Conservation (phyloP, 495 filamentous ascomycete genomes). For the Sporormia fimetaria region DNA sequence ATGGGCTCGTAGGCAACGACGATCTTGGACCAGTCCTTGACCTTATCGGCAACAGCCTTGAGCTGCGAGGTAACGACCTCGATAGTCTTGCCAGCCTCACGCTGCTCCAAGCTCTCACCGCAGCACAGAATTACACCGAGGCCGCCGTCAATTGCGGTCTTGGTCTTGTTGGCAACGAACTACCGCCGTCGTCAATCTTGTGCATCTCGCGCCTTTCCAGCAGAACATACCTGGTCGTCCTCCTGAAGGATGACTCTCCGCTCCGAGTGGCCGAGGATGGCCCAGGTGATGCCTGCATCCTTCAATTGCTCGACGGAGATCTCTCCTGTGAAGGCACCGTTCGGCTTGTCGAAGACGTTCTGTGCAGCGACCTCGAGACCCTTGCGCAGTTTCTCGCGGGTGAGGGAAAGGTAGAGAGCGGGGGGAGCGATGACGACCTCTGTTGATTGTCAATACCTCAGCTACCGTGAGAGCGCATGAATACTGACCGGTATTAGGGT, state of each 20-base stretch:
- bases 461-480: background rate
- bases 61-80: conserved; percentile 63
- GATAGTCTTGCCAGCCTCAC: conserved; percentile 76
- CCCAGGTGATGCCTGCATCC: conserved; percentile 78
- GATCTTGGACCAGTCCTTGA: conserved; percentile 81
- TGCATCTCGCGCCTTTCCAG: background rate
- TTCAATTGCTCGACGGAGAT: conserved; percentile 83
- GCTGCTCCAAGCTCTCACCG: conserved; percentile 88
- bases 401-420: conserved; percentile 76
- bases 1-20: conserved; percentile 98
- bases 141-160: conserved; percentile 76
- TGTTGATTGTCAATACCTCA: conserved; percentile 24
- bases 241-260: conserved; percentile 78
- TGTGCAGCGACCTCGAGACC: conserved; percentile 78
- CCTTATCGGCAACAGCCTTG: conserved; percentile 44
- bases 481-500: conserved; percentile 52
- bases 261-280: conserved; percentile 87
- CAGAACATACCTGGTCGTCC: conserved; percentile 40
- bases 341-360: conserved; percentile 93
- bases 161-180: conserved; percentile 86
- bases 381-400: conserved; percentile 56
- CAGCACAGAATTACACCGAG: conserved; percentile 89
- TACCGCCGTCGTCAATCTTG: conserved; percentile 18
- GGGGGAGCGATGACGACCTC: conserved; percentile 94
- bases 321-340: conserved; percentile 95